Base-by-base conservation (phyloP, 768 basidiomycete genomes). In the Suillus americanus region DNA sequence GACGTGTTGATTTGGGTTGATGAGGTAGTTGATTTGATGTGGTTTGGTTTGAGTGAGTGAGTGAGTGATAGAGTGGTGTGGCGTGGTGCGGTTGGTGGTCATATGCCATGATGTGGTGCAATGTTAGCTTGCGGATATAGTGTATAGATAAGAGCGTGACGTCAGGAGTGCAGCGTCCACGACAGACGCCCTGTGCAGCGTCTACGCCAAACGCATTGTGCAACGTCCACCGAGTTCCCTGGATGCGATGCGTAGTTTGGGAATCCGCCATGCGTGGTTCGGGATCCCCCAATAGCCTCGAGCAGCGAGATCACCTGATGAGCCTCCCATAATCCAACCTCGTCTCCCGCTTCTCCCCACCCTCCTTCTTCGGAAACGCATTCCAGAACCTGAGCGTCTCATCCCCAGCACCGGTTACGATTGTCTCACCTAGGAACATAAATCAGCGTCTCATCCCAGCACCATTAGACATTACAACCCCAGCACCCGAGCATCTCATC, bases 321-420 rank as follows among this genome's bases (percentile, higher is more conserved):
- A 87, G 69, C 62, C 76, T 78, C 46, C 80, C 81, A 72, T 82
- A 84, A 62, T 84, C 83, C 61, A 84, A 69, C 60, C 69, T 72
- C 30, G 81, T 83, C 41, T 81, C 69, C 69, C 66, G 77, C 45
- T 75, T 72, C 54, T 75, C 77, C 33, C 74, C 73, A 45, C 72
- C 76, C 62, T 88, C 89, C 68, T 80, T 85, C 77, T 87, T 89
- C n/a, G 92, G 92, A 72, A 99, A 98, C 0, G 95, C 95, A 75
- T 95, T 97, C 97, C 97, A 99, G 77, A 99, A 99, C 67, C 95
- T 79, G 61, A 99, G 79, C 4, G 97, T 99, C 79, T 99, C 97
- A 75, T 99, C 97, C 0, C 97, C 97, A 0, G 97, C 97, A 18
- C 97, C 97, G 0, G 96, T 99, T 33, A 98, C 97, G 67, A 99